Conservation (phyloP, 2,329 filamentous ascomycete species). For the Fusarium pseudograminearum region DNA sequence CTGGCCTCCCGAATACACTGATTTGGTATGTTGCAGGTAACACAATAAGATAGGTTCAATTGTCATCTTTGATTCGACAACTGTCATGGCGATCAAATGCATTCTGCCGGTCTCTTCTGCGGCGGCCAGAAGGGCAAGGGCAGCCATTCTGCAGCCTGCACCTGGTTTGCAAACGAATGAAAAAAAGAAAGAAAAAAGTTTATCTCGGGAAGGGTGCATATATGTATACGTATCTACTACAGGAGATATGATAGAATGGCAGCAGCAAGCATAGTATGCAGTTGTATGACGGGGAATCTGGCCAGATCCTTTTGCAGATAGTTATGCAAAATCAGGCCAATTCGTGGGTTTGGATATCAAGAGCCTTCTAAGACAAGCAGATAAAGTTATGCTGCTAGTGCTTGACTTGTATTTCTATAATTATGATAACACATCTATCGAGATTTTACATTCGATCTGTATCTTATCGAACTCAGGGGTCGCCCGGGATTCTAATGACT, state of each 20-base stretch:
- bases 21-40: conserved; percentile 7
- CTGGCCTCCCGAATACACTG: not conserved
- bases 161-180: not conserved
- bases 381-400: not conserved
- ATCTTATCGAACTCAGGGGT: not conserved
- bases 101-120: conserved; percentile 1
- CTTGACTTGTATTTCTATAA: not conserved
- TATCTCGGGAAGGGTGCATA: not conserved
- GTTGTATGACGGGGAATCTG: not conserved
- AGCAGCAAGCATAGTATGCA: not conserved
- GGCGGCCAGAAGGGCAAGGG: not conserved
- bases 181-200: not conserved
- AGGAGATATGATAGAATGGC: not conserved
- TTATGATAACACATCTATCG: not conserved
- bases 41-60: conserved; percentile 6
- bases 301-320: not conserved
- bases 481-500: not conserved
- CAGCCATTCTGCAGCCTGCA: not conserved
- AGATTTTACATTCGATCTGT: conserved; percentile 1
- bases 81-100: conserved; percentile 5
- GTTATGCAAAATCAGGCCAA: not conserved
- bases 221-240: not conserved
- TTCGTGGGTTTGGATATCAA: not conserved
- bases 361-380: not conserved
- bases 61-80: conserved; percentile 15